phyloP scores from a whole-genome alignment of 2,329 filamentous ascomycete species.

The Exophiala bonariae region DNA sequence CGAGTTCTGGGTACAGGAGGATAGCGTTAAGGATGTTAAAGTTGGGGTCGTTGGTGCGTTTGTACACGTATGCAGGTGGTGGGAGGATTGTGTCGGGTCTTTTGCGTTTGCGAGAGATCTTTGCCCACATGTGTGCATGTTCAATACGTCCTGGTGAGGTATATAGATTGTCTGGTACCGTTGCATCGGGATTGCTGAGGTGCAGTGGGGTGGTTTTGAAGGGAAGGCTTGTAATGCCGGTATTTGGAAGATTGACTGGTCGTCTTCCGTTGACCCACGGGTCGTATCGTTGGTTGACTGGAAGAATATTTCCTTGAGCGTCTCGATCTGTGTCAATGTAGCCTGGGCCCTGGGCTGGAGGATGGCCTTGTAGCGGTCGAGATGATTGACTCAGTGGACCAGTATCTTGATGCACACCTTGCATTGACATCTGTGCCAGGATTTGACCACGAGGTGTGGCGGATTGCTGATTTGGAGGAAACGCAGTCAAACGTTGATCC shows the following conservation, averaged over 20 bases:
- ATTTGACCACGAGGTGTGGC: neutral
- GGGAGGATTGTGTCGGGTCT: constrained; percentile 19
- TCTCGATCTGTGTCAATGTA: constrained; percentile 3
- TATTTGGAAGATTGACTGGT: neutral
- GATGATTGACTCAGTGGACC: neutral
- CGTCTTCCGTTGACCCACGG: neutral
- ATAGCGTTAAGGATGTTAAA: constrained; percentile 30
- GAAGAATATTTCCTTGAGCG: neutral
- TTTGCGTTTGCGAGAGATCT: constrained; percentile 22
- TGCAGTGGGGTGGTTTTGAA: neutral
- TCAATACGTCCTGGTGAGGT: constrained; percentile 20
- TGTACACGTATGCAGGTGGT: constrained; percentile 23
- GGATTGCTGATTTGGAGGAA: neutral
- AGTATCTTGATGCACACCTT: neutral
- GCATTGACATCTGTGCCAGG: neutral
- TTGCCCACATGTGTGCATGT: constrained; percentile 15
- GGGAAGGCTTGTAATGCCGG: constrained; percentile 6
- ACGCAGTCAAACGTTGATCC: neutral
- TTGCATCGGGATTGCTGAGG: constrained; percentile 8
- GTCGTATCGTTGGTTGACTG: neutral
- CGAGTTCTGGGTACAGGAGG: constrained; percentile 49
- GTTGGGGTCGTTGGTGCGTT: constrained; percentile 20
- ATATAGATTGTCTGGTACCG: constrained; percentile 18
- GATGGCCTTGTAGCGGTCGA: neutral
- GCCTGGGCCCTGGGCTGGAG: neutral